Conservation (phyloP, 2,329 filamentous ascomycete genomes). For the Aspergillus sp. region DNA sequence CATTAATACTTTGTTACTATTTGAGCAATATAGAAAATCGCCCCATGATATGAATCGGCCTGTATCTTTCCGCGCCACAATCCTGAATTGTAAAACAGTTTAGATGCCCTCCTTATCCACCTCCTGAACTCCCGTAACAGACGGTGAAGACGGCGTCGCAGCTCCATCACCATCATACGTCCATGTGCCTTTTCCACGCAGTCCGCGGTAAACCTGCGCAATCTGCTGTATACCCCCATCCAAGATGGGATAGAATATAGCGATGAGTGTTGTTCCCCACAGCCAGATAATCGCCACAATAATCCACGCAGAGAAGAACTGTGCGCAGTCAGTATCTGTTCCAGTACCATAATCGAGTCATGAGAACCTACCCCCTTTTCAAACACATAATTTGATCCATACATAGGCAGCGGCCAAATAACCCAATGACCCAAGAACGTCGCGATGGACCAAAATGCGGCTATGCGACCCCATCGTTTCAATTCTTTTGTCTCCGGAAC, state of each 20-base stretch:
- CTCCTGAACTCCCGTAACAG: neutral
- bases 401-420: conserved; percentile 57
- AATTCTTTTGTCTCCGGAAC: conserved; percentile 35
- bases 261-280: conserved; percentile 52
- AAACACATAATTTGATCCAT: conserved; percentile 53
- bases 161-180: neutral
- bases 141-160: neutral
- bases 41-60: no score
- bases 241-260: conserved; percentile 51
- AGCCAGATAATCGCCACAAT: conserved; percentile 55
- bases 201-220: conserved; percentile 16
- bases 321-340: neutral
- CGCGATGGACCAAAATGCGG: conserved; percentile 48
- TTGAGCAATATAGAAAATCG: no score
- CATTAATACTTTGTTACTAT: no score
- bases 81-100: neutral
- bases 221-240: conserved; percentile 44
- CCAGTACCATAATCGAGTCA: neutral
- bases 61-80: no score
- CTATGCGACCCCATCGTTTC: conserved; percentile 50
- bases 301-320: conserved; percentile 54
- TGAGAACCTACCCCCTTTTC: conserved; percentile 34
- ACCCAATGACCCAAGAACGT: conserved; percentile 57
- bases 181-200: neutral
- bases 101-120: neutral